Evolutionary conservation across 2,329 filamentous ascomycete genomes (phyloP), one percentile per base, ranked within the genome.

Genomic region (Aureobasidium sp.): DNA sequence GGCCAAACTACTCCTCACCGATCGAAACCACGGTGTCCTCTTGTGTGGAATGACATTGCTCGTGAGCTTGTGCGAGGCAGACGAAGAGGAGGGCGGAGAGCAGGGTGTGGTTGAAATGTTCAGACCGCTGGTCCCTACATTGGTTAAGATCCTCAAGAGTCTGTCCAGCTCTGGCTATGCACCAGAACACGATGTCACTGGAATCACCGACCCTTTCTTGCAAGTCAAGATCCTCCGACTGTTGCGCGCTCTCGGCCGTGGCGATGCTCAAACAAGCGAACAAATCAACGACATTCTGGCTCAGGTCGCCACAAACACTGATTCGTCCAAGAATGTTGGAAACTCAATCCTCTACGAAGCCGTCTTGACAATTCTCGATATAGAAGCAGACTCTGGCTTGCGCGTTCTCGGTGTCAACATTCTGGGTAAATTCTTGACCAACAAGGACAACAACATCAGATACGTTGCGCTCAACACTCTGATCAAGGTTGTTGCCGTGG

Each of bases 201-300:
- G 94, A 32, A 95, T 98, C 59, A 95, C 91, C 35, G 94, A 98
- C 70, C 93, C 93, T 0, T 98, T 98, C 74, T 71, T 98, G 42
- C 93, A 98, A 72, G 90, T 95, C 72, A 98, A 97, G 75, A 90
- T 98, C 55, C 76, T 98, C 52, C 84, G 88, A 53, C 73, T 98
- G 48, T 75, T 98, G 49, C 80, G 91, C 59, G 88, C 95, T 7
- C 76, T 98, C 40, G 91, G 86, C 14, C 83, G 90, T 57, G 90
- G 91, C 30, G 90, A 98, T 68, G 76, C 83, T 10, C 79, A 90
- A 57, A 90, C 88, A 22, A 97, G 90, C 68, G 94, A 98, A 70
- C 85, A 95, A 69, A 97, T 98, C 74, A 98, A 97, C 72, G 93
- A 98, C 66, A 98, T 98, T 57, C 75, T 98, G 56, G 93, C 93